Conservation (phyloP, 2,329 filamentous ascomycete genomes). For the Podosphaera leucotricha region DNA sequence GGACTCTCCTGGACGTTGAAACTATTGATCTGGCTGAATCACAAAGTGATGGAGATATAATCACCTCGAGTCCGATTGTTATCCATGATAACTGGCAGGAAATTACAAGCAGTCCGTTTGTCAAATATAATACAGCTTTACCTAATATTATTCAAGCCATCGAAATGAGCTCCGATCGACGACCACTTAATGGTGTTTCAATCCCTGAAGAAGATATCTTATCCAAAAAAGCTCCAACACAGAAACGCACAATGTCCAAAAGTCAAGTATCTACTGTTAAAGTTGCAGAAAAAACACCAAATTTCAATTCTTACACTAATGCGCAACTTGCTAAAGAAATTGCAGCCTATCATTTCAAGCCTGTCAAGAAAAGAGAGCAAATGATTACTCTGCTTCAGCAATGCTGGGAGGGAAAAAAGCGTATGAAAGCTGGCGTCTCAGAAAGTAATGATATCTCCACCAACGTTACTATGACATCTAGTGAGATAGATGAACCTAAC, state of each 20-base stretch:
- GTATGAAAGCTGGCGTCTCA: slow-evolving; percentile 10
- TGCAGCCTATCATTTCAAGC: slow-evolving; percentile 45
- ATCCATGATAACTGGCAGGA: neutral
- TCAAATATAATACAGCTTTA: no score
- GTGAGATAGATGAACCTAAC: slow-evolving; percentile 11
- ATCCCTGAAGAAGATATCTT: no score
- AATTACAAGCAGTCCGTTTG: neutral
- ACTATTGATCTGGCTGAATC: slow-evolving; percentile 31
- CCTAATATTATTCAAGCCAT: no score
- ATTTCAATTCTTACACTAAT: slow-evolving; percentile 37
- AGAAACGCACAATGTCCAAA: no score
- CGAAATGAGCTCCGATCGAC: no score
- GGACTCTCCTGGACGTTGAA: slow-evolving; percentile 28
- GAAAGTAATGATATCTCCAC: slow-evolving; percentile 10
- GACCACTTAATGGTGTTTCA: no score
- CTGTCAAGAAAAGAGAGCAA: slow-evolving; percentile 38
- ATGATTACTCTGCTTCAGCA: slow-evolving; percentile 48
- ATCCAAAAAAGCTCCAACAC: no score
- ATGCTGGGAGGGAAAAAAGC: slow-evolving; percentile 42
- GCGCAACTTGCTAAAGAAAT: slow-evolving; percentile 37
- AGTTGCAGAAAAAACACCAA: slow-evolving; percentile 19
- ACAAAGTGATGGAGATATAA: slow-evolving; percentile 2
- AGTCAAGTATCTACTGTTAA: no score
- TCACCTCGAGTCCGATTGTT: neutral
- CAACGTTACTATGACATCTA: neutral